Evolutionary conservation across 495 filamentous ascomycete genomes (phyloP), one percentile per base, ranked within the genome.

Genomic region (Aspergillus conjunctus): DNA sequence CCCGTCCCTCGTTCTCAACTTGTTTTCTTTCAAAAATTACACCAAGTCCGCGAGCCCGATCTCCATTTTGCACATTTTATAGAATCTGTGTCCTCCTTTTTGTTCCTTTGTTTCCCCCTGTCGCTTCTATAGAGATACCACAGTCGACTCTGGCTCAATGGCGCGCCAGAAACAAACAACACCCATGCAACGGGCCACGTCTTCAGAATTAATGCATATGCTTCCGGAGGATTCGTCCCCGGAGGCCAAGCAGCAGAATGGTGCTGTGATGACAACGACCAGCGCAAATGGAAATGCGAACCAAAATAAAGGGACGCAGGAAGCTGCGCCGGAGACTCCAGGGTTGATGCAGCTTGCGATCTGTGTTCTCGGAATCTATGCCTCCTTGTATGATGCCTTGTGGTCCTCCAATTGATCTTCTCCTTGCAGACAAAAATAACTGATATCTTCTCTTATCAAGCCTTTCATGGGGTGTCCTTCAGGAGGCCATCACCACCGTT

Each of bases 401-500:
- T n/a, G 30, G 32, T 31, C 20, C 46, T 30, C 43, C 15, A 20
- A 39, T 33, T 46, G 34, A 33, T 9, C 39, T 11, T 37, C n/a
- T 32, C 3, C 33, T n/a, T 55, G 17, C 21, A 44, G 10, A 7
- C n/a, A 30, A 26, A 15, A 51, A 66, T 76, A 54, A 74, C 54
- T 61, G 21, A 39, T n/a, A 18, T 34, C 51, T 30, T 46, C n/a
- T 22, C n/a, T 31, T 56, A 30, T 39, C 21, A 56, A 97, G 94
- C 73, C 81, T 98, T 2, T 90, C 92, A 49, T 98, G 94, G 94
- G 94, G 90, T 45, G 85, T 97, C 64, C 87, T 98, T 55, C 94
- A 98, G 83, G 94, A 98, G 73, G 91, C 93, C 56, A 93, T 98
- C 67, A 98, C 93, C 9, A 98, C 95, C 3, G 97, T 92, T n/a